A percentile compares a stretch with the other conserved stretches of the same genome.
Conservation (phyloP, 495 filamentous ascomycete species). For the Penicillium dipodomyicola region DNA sequence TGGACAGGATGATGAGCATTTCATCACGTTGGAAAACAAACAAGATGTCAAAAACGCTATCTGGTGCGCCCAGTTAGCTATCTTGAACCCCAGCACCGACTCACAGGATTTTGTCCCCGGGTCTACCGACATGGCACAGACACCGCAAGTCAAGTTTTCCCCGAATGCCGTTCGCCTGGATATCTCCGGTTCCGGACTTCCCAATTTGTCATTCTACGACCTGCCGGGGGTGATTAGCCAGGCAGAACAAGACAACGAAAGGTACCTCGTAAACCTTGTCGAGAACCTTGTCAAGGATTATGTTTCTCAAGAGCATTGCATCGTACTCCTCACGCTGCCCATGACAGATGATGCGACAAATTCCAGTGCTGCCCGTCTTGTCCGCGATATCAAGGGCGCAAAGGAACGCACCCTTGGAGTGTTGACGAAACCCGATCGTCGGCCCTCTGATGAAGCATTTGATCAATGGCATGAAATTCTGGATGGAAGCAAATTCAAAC, state of each 20-base stretch:
- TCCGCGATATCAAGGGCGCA: constrained; percentile 55
- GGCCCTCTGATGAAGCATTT: constrained; percentile 48
- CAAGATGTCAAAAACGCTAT: constrained; percentile 57
- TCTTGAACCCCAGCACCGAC: constrained; percentile 56
- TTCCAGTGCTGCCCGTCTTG: constrained; percentile 63
- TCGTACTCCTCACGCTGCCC: constrained; percentile 70
- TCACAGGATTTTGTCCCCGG: constrained; percentile 51
- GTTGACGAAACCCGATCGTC: constrained; percentile 75
- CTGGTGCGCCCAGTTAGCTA: constrained; percentile 68
- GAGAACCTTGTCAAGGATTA: constrained; percentile 67
- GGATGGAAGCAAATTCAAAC: constrained; percentile 47
- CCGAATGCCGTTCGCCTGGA: constrained; percentile 75
- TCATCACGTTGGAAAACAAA: constrained; percentile 40
- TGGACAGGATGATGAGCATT: constrained; percentile 40
- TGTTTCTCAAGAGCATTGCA: constrained; percentile 59
- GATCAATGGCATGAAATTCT: constrained; percentile 60
- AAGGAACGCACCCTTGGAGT: constrained; percentile 66
- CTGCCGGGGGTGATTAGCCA: constrained; percentile 76
- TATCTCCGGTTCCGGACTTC: constrained; percentile 65
- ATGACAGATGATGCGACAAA: constrained; percentile 74
- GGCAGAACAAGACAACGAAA: constrained; percentile 56
- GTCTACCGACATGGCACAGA: constrained; percentile 24
- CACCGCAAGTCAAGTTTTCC: constrained; percentile 60
- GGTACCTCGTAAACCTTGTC: constrained; percentile 64
- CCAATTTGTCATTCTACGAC: constrained; percentile 75